phyloP scores from a whole-genome alignment of 2,329 filamentous ascomycete species.

The Paecilomyces niveus region DNA sequence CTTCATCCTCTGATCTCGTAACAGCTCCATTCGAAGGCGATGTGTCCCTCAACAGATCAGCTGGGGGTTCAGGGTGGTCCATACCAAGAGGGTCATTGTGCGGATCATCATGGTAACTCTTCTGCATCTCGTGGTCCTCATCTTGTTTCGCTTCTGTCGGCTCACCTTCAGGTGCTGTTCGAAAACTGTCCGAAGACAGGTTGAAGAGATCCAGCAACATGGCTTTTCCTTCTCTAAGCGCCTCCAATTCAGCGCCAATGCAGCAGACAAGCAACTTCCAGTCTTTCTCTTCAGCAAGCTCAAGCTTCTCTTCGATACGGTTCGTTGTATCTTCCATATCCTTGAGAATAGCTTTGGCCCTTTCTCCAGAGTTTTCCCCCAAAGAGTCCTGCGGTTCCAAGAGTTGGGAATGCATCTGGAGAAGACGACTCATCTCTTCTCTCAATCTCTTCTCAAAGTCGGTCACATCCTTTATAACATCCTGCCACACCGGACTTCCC shows the following conservation, averaged over 20 bases:
- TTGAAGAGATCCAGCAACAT: slow-evolving; percentile 30
- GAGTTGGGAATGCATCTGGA: slow-evolving; percentile 16
- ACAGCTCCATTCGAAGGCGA: slow-evolving; percentile 11
- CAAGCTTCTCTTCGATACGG: slow-evolving; percentile 43
- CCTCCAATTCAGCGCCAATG: slow-evolving; percentile 56
- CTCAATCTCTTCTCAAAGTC: slow-evolving; percentile 37
- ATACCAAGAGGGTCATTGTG: slow-evolving; percentile 15
- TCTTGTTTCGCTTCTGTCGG: slow-evolving; percentile 1
- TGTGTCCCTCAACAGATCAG: slow-evolving; percentile 27
- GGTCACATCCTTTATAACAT: slow-evolving; percentile 45
- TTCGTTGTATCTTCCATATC: slow-evolving; percentile 42
- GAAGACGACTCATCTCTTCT: slow-evolving; percentile 24
- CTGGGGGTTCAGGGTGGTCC: slow-evolving; percentile 28
- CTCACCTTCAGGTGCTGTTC: slow-evolving; percentile 5
- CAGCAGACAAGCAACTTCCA: slow-evolving; percentile 58
- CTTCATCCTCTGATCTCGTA: slow-evolving; percentile 29
- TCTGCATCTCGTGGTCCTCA: not conserved
- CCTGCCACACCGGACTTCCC: slow-evolving; percentile 53
- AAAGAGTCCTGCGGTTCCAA: slow-evolving; percentile 4
- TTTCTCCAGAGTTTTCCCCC: slow-evolving; percentile 3
- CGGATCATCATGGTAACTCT: slow-evolving; percentile 3
- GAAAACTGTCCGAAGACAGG: slow-evolving; percentile 13
- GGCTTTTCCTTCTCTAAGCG: slow-evolving; percentile 35
- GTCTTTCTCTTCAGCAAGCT: slow-evolving; percentile 44
- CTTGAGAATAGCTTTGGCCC: slow-evolving; percentile 27